These are phyloP conservation scores for Crithidia fasciculata DNA, from an alignment of 208 protist species.

Conservation along the genomic window DNA sequence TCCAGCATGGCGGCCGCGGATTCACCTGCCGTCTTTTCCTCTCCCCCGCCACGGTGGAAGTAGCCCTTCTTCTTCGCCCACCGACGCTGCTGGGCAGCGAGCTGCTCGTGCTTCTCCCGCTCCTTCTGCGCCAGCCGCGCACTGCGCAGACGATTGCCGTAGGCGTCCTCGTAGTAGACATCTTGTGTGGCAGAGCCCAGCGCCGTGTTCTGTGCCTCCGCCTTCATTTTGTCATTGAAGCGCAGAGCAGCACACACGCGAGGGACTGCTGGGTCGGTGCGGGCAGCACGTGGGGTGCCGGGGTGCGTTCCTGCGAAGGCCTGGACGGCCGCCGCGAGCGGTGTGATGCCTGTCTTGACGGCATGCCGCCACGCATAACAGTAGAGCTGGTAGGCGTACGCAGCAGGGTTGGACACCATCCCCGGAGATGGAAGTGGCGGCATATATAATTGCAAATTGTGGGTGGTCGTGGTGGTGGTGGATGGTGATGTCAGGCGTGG, in stretches of 20 bases:
- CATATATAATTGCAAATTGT: neutral
- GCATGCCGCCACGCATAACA: constrained; percentile 33
- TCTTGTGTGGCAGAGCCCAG: constrained; percentile 37
- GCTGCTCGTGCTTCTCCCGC: constrained; percentile 40
- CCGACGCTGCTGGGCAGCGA: constrained; percentile 39
- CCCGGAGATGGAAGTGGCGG: neutral
- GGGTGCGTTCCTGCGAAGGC: constrained; percentile 11
- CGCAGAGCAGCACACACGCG: constrained; percentile 37
- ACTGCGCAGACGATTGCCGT: constrained; percentile 80
- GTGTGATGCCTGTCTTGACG: constrained; percentile 27
- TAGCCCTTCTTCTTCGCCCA: constrained; percentile 67
- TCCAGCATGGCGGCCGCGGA: constrained; percentile 31
- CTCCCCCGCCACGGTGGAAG: constrained; percentile 49
- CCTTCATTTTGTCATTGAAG: constrained; percentile 53
- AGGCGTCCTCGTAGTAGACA: constrained; percentile 61
- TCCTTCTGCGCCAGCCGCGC: constrained; percentile 73
- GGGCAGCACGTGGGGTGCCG: too few relatives aligned
- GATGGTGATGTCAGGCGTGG: neutral
- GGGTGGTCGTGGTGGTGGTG: neutral
- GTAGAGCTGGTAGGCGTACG: constrained; percentile 41
- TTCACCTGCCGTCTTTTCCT: constrained; percentile 7
- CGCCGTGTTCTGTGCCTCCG: constrained; percentile 36
- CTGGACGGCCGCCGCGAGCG: constrained; percentile 18
- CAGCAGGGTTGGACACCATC: neutral
- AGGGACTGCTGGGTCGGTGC: constrained; percentile 8